Conservation (phyloP, 495 filamentous ascomycete species). For the Aspergillus ostianus region DNA sequence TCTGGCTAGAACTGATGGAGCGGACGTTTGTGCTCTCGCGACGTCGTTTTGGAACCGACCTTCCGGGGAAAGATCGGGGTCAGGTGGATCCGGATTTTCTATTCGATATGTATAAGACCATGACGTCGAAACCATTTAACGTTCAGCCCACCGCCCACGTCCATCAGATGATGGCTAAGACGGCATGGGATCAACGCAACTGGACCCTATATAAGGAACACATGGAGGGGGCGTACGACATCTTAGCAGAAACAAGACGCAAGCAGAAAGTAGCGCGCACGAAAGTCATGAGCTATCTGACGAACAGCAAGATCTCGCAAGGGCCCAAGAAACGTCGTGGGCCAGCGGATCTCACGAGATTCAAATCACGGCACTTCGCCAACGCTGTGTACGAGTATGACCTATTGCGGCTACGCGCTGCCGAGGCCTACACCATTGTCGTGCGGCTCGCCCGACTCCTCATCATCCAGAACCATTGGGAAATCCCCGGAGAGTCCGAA, state of each 20-base stretch:
- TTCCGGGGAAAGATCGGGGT: constrained; percentile 20
- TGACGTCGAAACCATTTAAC: constrained; percentile 57
- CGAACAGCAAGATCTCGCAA: background rate
- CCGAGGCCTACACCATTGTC: constrained; percentile 29
- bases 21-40: constrained; percentile 56
- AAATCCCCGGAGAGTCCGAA: constrained; percentile 12
- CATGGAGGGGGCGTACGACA: constrained; percentile 31
- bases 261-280: constrained; percentile 26
- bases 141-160: constrained; percentile 52
- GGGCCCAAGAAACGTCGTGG: background rate
- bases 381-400: constrained; percentile 41
- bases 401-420: constrained; percentile 30
- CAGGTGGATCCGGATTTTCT: constrained; percentile 43
- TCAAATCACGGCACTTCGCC: constrained; percentile 28
- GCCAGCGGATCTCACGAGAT: constrained; percentile 13
- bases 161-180: constrained; percentile 51
- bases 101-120: constrained; percentile 48
- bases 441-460: constrained; percentile 22
- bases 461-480: constrained; percentile 22
- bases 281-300: constrained; percentile 26
- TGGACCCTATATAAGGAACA: constrained; percentile 25
- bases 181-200: constrained; percentile 15
- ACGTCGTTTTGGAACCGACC: constrained; percentile 20
- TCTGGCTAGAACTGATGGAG: constrained; percentile 60
- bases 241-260: constrained; percentile 28